Base-by-base conservation (phyloP, 106 monocot species). In the Dactylorhiza incarnata region DNA sequence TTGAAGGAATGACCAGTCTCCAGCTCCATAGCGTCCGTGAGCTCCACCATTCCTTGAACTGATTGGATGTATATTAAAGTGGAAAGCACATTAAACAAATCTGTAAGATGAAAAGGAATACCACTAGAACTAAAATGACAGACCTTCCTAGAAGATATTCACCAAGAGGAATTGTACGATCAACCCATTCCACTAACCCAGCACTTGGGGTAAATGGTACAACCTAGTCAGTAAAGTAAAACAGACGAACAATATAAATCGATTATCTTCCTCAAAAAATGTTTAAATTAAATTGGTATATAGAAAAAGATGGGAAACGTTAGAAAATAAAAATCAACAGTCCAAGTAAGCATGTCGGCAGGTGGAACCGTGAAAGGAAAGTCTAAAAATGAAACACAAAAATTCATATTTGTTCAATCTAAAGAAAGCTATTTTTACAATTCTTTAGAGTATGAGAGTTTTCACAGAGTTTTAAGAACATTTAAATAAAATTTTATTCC, bases 61-160 rank as follows among this genome's bases (percentile, higher is more conserved):
- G 66, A 72, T 85, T 44, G 14, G 59, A 37, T 37, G 37, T 37
- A 37, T 37, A 37, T 37, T 37, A 65, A 51, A 65, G 73, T 67
- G 72, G 16, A 82, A 17, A 29, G 14, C 26, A 78, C 49, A 26
- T 58, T 14, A 73, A 84, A 17, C 5, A 73, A 46, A 81, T 12
- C 77, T n/a, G 19, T 48, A 37, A 25, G 69, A 7, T 0, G 48
- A 83, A 49, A 61, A 49, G 11, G 52, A 63, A 48, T 46, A 26
- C 12, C 72, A 49, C 49, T 73, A 17, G 3, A 49, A 65, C 44
- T 15, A 20, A 52, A 75, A 76, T 19, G 9, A 81, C 79, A 66
- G 49, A 99, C 97, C 97, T 94, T 81, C 99, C 99, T 74, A 99
- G 74, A 77, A 99, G 99, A 86, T 99, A 99, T 86, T 99, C 99